Base-by-base conservation (phyloP, 257 asterid species). In the Solanum tacnaense region DNA sequence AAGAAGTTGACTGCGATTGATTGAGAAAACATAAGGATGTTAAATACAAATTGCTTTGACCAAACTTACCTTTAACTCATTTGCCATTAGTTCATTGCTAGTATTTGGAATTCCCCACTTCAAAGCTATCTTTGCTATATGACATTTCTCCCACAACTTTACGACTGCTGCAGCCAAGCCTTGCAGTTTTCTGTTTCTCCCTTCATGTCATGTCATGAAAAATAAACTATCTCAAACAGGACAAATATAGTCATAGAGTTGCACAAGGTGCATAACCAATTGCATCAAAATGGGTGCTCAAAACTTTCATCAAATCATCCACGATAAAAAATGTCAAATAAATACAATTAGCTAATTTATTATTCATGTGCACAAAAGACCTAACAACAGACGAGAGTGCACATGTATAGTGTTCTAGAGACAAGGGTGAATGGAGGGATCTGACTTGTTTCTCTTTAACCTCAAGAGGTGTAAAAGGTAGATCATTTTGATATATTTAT, bases 61-160 rank as follows among this genome's bases (percentile, higher is more conserved):
- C 10, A 87, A 39, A 91, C 97, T 91, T 93, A 91, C 99, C 98
- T 97, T 97, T 84, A 96, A 98, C 89, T 97, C 98, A 86, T 88
- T 56, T 34, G 98, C 99, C 99, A 95, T 97, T 91, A 92, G 98
- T 91, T 93, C 94, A 75, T 97, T 95, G 91, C 94, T 94, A 7
- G 98, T 94, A 93, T 97, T 97, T 68, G 92, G 99, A 88, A 92
- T 88, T 83, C 99, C 99, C 96, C 94, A 96, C 89, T 97, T 97
- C 89, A 97, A 29, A 92, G 99, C 98, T 88, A 97, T 94, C 92
- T 97, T 97, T 90, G 97, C 98, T 83, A 97, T 97, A 79, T 96
- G 98, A 89, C 98, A 93, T 90, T 94, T 95, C 93, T 92, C 99
- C 99, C 98, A 96, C 88, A 97, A 90, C 91, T 94, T 95, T 70